These are phyloP conservation scores for Erysimum pusillum DNA, from an alignment of 441 rosid genomes.

Conservation along the genomic window DNA sequence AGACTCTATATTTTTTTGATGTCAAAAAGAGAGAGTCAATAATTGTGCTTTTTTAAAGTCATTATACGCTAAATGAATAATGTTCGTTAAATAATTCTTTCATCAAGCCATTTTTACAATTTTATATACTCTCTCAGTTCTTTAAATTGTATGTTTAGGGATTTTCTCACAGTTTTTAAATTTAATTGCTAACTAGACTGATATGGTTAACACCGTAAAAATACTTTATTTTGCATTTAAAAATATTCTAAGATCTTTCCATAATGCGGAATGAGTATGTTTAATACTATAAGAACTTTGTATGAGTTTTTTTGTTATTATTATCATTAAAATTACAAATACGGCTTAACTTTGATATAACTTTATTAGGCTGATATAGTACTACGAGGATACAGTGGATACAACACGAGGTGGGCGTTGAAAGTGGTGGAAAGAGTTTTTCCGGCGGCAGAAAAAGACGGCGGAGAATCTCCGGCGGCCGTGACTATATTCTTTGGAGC, in stretches of 20 bases:
- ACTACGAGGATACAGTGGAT: conserved; percentile 71
- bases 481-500: conserved; percentile 72
- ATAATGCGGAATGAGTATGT: not conserved
- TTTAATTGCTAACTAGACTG: not conserved
- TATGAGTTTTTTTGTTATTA: not conserved
- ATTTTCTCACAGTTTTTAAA: not conserved
- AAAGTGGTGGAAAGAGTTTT: conserved; percentile 60
- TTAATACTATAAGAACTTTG: not conserved
- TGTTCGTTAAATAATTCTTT: not conserved
- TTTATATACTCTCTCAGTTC: not conserved
- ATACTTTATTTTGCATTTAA: too few species aligned
- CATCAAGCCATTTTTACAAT: not conserved
- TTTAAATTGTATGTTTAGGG: not conserved
- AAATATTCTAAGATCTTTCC: too few species aligned
- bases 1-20: not conserved
- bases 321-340: not conserved
- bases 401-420: conserved; percentile 70
- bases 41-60: too few species aligned
- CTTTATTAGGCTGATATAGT: conserved; percentile 49
- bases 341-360: conserved; percentile 5
- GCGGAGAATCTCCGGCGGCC: conserved; percentile 47
- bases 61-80: not conserved
- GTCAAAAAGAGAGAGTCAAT: too few species aligned
- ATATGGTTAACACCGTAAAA: too few species aligned
- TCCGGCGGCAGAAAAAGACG: conserved; percentile 42